Evolutionary conservation across 306 rosid genomes (phyloP).

Genomic region (Acmispon strigosus): DNA sequence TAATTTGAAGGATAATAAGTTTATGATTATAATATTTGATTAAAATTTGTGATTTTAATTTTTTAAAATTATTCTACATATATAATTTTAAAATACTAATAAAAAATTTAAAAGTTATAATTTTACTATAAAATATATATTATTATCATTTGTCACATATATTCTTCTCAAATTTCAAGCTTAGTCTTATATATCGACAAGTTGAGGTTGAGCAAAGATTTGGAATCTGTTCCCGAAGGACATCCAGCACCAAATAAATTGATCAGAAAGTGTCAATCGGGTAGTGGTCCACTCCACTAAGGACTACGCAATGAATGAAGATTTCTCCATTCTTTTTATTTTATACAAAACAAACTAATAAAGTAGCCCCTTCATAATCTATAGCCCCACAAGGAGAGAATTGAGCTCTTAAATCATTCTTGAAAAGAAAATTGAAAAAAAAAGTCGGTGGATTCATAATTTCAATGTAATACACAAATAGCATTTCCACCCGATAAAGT

Average conservation of each 20-base stretch:
- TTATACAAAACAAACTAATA: not conserved
- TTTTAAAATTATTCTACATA: too few relatives aligned
- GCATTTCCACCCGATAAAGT: too few relatives aligned
- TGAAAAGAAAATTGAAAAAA: not conserved
- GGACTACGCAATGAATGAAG: not conserved
- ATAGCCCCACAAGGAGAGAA: not conserved
- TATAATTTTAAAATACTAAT: too few relatives aligned
- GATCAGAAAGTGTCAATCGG: not conserved
- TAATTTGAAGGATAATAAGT: too few relatives aligned
- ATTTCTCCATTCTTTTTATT: not conserved
- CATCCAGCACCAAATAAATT: not conserved
- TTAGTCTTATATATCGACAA: not conserved
- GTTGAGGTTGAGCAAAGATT: too few relatives aligned
- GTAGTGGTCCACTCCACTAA: constrained; percentile 17
- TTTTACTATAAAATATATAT: too few relatives aligned
- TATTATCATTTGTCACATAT: too few relatives aligned
- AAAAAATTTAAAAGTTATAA: too few relatives aligned
- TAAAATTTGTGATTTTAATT: too few relatives aligned
- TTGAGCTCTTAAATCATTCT: not conserved
- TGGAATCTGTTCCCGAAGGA: not conserved
- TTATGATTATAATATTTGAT: too few relatives aligned
- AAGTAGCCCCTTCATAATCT: not conserved
- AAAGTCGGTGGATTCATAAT: not conserved
- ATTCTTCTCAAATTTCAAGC: not conserved
- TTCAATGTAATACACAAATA: not conserved